Evolutionary conservation across 1,284 basidiomycete genomes (phyloP), one percentile per base, ranked within the genome.

Genomic region (Marasmius sp.): DNA sequence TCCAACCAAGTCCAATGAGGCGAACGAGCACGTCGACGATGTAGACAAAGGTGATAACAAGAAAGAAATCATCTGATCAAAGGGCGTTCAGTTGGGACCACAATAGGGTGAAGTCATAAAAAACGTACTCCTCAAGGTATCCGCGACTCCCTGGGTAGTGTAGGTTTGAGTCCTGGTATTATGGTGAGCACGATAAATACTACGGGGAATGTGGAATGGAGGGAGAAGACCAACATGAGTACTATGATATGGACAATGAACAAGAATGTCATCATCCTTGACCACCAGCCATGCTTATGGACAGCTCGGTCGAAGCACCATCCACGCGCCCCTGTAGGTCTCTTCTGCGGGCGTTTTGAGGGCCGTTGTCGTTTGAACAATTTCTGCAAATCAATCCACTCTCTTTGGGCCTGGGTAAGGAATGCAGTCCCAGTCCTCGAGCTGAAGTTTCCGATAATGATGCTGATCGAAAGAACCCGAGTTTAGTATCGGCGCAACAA

Each of bases 221-320:
- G 59, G 47, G 18, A 47, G 27, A 41, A 4, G 16, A 78, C 91
- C 66, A 70, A 94, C 94, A 95, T 94, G 59, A 99, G 80, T 7
- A 89, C 85, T 48, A 94, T 69, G 49, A 98, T 92, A 70, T 98
- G 95, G n/a, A 92, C 62, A 38, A 93, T 76, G 71, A 97, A 97
- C 27, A 97, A 73, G 12, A 86, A 72, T 0, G 94, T 96, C 87
- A 97, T 93, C 61, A 78, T 79, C 55, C 91, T 82, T 16, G 92
- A 86, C 96, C 97, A 99, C 88, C 92, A 96, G 0, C 97, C 97
- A 67, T 95, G 91, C 75, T 98, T 98, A 62, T 88, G 84, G 20
- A 94, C 88, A 0, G 96, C 94, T 38, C 94, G 86, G 64, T 95
- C 90, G 74, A 90, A 98, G 73, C 97, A 98, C 96, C 97, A 98